Evolutionary conservation across 805 yeast species (phyloP).

Genomic region (Sugiyamaella smithiae): DNA sequence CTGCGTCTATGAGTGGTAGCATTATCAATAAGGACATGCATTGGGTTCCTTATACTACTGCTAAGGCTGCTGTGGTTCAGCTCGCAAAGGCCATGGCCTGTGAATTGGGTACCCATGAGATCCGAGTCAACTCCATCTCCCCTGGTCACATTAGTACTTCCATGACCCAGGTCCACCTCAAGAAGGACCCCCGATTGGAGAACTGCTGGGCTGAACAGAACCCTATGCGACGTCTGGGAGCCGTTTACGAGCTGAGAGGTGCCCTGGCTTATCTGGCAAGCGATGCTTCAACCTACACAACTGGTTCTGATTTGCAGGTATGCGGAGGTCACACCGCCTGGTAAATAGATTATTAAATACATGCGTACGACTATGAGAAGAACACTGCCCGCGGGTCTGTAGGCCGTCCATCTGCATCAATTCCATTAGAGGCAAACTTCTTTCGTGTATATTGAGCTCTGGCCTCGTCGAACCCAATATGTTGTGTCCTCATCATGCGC

Average conservation of each 20-base stretch:
- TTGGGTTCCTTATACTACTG: slow-evolving; percentile 37
- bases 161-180: slow-evolving; percentile 53
- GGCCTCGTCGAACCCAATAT: slow-evolving; percentile 66
- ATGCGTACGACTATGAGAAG: slow-evolving; percentile 25
- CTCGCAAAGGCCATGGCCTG: slow-evolving; percentile 45
- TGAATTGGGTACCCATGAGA: slow-evolving; percentile 54
- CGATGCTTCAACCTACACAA: slow-evolving; percentile 48
- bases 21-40: slow-evolving; percentile 58
- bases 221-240: slow-evolving; percentile 61
- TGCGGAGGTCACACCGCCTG: slow-evolving; percentile 48
- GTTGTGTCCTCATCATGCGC: slow-evolving; percentile 49
- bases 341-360: slow-evolving; percentile 9
- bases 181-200: slow-evolving; percentile 48
- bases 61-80: slow-evolving; percentile 39
- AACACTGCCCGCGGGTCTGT: slow-evolving; percentile 59
- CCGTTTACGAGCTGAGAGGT: slow-evolving; percentile 59
- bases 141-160: slow-evolving; percentile 62
- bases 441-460: slow-evolving; percentile 50
- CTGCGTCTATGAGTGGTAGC: slow-evolving; percentile 77
- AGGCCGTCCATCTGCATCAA: slow-evolving; percentile 66
- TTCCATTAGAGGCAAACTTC: slow-evolving; percentile 48
- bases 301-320: slow-evolving; percentile 58
- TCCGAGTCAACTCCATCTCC: slow-evolving; percentile 53
- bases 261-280: slow-evolving; percentile 56
- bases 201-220: slow-evolving; percentile 38